phyloP scores from a whole-genome alignment of 2,329 filamentous ascomycete species.

The Davidsoniella australis region DNA sequence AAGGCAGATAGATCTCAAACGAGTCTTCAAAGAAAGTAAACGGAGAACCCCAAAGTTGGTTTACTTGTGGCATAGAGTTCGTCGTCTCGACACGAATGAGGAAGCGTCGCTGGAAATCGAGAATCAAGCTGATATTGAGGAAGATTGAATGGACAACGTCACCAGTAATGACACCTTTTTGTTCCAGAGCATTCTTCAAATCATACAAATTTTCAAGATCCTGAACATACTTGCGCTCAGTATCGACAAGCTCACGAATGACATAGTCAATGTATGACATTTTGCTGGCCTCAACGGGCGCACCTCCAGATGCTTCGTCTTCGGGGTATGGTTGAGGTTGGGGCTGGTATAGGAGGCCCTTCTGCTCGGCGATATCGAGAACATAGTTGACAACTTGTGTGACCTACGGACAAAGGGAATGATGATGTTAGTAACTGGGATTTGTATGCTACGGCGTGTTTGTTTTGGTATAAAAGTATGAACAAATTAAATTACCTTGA shows the following conservation, averaged over 20 bases:
- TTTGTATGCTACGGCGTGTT: too few relatives aligned
- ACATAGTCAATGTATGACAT: slow-evolving; percentile 71
- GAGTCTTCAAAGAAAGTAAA: slow-evolving; percentile 72
- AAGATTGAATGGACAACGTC: slow-evolving; percentile 91
- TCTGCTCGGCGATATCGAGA: slow-evolving; percentile 66
- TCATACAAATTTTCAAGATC: slow-evolving; percentile 88
- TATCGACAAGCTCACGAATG: slow-evolving; percentile 79
- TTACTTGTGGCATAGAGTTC: slow-evolving; percentile 58
- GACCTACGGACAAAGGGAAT: slow-evolving; percentile 29
- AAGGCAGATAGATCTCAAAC: slow-evolving; percentile 88
- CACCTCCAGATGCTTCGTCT: slow-evolving; percentile 26
- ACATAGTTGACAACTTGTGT: slow-evolving; percentile 85
- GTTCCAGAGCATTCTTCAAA: slow-evolving; percentile 76
- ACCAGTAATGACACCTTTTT: slow-evolving; percentile 72
- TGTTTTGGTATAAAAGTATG: neutral
- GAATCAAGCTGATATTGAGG: slow-evolving; percentile 81
- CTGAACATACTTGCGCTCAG: slow-evolving; percentile 93
- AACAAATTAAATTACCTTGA: slow-evolving; percentile 47
- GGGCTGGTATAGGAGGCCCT: slow-evolving; percentile 51
- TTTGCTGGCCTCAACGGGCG: slow-evolving; percentile 38
- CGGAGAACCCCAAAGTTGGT: slow-evolving; percentile 88
- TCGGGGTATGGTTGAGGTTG: slow-evolving; percentile 43
- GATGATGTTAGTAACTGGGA: slow-evolving; percentile 3
- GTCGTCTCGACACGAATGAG: slow-evolving; percentile 92
- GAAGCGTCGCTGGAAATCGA: slow-evolving; percentile 91